Conservation (phyloP, 192 early-diverging fungal species). For the Dissophora ornata region DNA sequence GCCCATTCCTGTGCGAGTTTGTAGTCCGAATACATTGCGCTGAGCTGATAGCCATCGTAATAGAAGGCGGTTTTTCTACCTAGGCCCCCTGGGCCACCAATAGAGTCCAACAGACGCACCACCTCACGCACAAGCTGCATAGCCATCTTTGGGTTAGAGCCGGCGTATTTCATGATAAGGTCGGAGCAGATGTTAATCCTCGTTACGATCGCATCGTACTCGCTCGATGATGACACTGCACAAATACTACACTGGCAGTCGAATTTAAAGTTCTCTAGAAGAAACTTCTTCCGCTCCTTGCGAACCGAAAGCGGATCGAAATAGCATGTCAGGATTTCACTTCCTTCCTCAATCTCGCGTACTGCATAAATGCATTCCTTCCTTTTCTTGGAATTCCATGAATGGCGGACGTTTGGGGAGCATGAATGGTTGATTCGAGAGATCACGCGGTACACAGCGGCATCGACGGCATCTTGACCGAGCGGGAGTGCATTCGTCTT, state of each 20-base stretch:
- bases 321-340: conserved; percentile 28
- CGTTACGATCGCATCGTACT: too few relatives aligned
- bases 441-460: conserved; percentile 12
- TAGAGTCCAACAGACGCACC: conserved; percentile 8
- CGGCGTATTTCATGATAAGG: conserved; percentile 13
- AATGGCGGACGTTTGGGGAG: conserved; percentile 16
- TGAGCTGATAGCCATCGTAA: conserved; percentile 32
- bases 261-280: conserved; percentile 20
- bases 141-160: conserved; percentile 12
- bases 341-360: conserved; percentile 14
- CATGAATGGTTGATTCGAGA: conserved; percentile 29
- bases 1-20: conserved; percentile 31
- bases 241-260: conserved; percentile 21
- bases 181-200: conserved; percentile 22
- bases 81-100: conserved; percentile 1
- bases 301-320: conserved; percentile 6
- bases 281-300: conserved; percentile 1
- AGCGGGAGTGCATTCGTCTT: conserved; percentile 24
- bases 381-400: conserved; percentile 20
- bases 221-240: conserved; percentile 3
- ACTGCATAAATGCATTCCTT: conserved; percentile 25
- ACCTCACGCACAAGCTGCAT: conserved; percentile 28
- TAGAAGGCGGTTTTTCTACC: conserved; percentile 16
- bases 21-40: conserved; percentile 25
- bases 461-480: conserved; percentile 8